phyloP scores from a whole-genome alignment of 2,329 filamentous ascomycete genomes.

The Akanthomyces muscarius region DNA sequence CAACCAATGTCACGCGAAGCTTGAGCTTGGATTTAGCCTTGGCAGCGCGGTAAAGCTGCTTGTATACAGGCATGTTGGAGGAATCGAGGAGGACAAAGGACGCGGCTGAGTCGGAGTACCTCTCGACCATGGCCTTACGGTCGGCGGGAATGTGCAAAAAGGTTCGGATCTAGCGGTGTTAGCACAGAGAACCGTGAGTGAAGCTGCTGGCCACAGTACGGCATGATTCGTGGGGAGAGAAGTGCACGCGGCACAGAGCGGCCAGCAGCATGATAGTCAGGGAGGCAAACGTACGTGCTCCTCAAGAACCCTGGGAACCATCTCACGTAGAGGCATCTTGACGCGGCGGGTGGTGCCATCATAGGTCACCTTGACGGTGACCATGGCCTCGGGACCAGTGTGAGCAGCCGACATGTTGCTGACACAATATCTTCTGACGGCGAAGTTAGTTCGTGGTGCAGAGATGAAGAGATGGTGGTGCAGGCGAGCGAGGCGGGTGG shows the following conservation, averaged over 20 bases:
- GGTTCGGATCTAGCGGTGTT: conserved; percentile 30
- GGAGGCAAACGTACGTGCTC: conserved; percentile 66
- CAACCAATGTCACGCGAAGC: conserved; percentile 62
- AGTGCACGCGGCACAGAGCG: not conserved
- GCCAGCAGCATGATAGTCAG: not conserved
- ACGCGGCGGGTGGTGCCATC: conserved; percentile 75
- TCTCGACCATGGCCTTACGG: conserved; percentile 64
- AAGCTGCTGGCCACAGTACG: not conserved
- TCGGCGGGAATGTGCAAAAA: conserved; percentile 34
- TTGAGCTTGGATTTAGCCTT: conserved; percentile 98
- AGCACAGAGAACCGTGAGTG: not conserved
- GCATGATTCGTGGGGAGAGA: not conserved
- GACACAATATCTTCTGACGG: not conserved
- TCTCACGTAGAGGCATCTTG: conserved; percentile 84
- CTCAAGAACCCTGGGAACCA: conserved; percentile 69
- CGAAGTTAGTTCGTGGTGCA: not conserved
- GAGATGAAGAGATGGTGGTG: not conserved
- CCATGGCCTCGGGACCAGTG: conserved; percentile 35
- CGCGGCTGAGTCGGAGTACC: conserved; percentile 89
- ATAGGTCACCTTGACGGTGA: conserved; percentile 81
- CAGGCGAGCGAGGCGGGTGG: not conserved
- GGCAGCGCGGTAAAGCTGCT: conserved; percentile 92
- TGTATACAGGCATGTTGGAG: conserved; percentile 79
- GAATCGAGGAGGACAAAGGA: conserved; percentile 76
- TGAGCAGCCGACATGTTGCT: conserved; percentile 9